Evolutionary conservation across 768 basidiomycete genomes (phyloP).

Genomic region (Hericium alpestre): DNA sequence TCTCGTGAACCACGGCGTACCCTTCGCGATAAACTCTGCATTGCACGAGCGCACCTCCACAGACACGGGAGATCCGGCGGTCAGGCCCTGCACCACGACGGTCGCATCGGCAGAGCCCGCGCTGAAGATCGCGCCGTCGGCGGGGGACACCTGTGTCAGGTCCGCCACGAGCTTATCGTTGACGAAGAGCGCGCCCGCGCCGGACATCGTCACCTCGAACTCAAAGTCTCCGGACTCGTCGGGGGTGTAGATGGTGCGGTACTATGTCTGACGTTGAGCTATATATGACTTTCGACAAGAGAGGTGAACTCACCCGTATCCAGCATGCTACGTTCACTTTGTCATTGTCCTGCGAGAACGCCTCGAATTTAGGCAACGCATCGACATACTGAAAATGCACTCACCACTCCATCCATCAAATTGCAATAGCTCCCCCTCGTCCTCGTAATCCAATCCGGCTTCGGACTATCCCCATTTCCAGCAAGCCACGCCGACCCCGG

Average conservation of each 20-base stretch:
- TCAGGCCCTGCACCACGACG: slow-evolving; percentile 25
- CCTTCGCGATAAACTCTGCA: slow-evolving; percentile 12
- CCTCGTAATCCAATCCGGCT: slow-evolving; percentile 27
- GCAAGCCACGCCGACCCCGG: slow-evolving; percentile 28
- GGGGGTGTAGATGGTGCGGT: slow-evolving; percentile 34
- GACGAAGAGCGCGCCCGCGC: slow-evolving; percentile 40
- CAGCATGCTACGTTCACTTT: slow-evolving; percentile 33
- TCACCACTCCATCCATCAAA: slow-evolving; percentile 33
- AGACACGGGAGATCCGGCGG: slow-evolving; percentile 31
- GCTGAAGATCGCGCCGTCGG: slow-evolving; percentile 33
- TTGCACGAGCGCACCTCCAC: slow-evolving; percentile 22
- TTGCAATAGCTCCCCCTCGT: slow-evolving; percentile 27
- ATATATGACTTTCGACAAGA: slow-evolving; percentile 12
- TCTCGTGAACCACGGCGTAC: slow-evolving; percentile 22
- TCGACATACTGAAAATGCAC: slow-evolving; percentile 5
- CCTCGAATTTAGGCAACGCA: not conserved
- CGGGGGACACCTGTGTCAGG: slow-evolving; percentile 27
- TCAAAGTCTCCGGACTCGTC: slow-evolving; percentile 44
- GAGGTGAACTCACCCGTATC: slow-evolving; percentile 26
- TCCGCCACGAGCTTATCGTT: slow-evolving; percentile 37
- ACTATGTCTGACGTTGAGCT: slow-evolving; percentile 20
- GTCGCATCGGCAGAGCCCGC: slow-evolving; percentile 32
- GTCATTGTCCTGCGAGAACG: slow-evolving; percentile 21
- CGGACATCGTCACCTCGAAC: slow-evolving; percentile 35
- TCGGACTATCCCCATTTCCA: slow-evolving; percentile 15